Evolutionary conservation across 768 basidiomycete species (phyloP), one percentile per base, ranked within the genome.

Genomic region (Sporobolomyces pararoseus): DNA sequence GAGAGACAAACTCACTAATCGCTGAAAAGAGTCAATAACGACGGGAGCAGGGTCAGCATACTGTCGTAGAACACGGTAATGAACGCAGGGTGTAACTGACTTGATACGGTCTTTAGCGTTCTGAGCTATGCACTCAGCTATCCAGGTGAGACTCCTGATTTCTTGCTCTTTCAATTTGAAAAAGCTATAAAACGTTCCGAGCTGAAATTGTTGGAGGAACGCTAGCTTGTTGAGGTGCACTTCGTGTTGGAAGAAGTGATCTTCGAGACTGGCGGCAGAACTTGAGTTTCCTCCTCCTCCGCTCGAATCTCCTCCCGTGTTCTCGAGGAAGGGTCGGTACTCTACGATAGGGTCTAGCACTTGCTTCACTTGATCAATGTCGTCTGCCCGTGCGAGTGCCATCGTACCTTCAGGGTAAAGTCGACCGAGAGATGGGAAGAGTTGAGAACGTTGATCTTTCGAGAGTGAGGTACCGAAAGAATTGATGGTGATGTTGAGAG

Each of bases 401-500:
- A 95, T 94, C 81, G 98, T 97, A 59, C 96, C 96, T 76, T 89
- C 92, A 2, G 95, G 96, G 83, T 87, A 98, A 58, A 99, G 84
- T 63, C 89, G 86, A 23, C 96, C 96, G 69, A 98, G 90, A 21
- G 88, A 84, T 7, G 96, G 96, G 84, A 95, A 98, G 46, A 99
- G 86, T 76, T 87, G 87, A 19, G 93, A 91, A 42, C 96, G 89
- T 75, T 91, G 88, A 78, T 99, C 96, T 80, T 99, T 99, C 47
- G 88, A 84, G 68, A 99, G 85, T 76, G 92, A 91, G 6, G 96
- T 97, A 68, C 88, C 89, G 81, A 98, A 95, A 17, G 96, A 98
- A 83, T 99, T 99, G 83, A 99, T 90, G 39, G 96, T 96, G 80
- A 99, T 97, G 83, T 98, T 99, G 79, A 98, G 88, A 2, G 93